A percentile compares a stretch with the other conserved stretches of the same genome.
Evolutionary conservation across 2,329 filamentous ascomycete genomes (phyloP).

Genomic region (Monosporascus sp.): DNA sequence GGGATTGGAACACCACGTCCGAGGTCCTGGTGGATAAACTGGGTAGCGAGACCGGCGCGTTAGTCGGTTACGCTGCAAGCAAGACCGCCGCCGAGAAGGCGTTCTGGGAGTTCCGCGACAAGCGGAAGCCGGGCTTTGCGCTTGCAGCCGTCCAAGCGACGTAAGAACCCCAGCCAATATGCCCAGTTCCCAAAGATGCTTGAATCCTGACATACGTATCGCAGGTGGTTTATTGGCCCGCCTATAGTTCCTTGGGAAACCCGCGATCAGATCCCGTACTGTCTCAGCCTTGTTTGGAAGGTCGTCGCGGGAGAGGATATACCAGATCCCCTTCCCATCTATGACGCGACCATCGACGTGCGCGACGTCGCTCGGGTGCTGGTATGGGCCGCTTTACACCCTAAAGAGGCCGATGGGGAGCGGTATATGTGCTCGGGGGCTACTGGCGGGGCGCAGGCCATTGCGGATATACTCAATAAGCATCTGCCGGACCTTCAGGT

Average conservation of each 20-base stretch:
- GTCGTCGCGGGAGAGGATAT: constrained; percentile 15
- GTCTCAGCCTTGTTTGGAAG: constrained; percentile 15
- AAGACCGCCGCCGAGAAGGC: constrained; percentile 21
- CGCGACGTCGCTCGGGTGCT: constrained; percentile 23
- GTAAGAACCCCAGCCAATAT: constrained; percentile 7
- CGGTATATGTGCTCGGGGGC: constrained; percentile 21
- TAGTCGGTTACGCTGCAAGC: constrained; percentile 22
- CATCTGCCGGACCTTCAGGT: constrained; percentile 12
- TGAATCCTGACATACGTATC: neutral
- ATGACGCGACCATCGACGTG: constrained; percentile 19
- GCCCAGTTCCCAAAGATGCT: neutral
- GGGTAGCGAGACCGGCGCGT: constrained; percentile 12
- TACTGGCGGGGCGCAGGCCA: constrained; percentile 18
- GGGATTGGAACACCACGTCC: constrained; percentile 21
- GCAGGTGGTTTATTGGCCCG: constrained; percentile 22
- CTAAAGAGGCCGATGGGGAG: constrained; percentile 18
- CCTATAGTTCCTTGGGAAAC: constrained; percentile 22
- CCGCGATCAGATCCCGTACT: constrained; percentile 15
- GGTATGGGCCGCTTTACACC: constrained; percentile 19
- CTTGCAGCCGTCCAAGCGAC: constrained; percentile 22
- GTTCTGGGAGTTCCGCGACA: constrained; percentile 21
- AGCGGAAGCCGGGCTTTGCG: constrained; percentile 15
- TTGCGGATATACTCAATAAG: constrained; percentile 20
- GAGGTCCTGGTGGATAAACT: constrained; percentile 11
- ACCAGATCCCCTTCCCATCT: constrained; percentile 15